A percentile compares a stretch with the other conserved stretches of the same genome.
phyloP scores from a whole-genome alignment of 768 basidiomycete genomes.

The Thelephora aurantiotincta region DNA sequence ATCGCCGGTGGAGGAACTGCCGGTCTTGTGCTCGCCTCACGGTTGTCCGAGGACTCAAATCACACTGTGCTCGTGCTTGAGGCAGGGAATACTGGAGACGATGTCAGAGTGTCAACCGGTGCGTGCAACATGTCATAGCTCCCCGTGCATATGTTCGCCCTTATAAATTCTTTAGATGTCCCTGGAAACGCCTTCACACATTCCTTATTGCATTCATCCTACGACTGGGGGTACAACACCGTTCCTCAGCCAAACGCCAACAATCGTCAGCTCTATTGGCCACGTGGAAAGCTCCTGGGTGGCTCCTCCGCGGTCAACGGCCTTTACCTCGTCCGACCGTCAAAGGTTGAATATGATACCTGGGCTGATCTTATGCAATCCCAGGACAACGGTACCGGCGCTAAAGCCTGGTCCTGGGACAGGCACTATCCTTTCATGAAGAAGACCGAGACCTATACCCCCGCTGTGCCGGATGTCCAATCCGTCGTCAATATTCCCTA shows the following conservation, averaged over 20 bases:
- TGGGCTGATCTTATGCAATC: conserved; percentile 26
- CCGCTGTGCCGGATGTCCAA: conserved; percentile 28
- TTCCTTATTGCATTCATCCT: conserved; percentile 29
- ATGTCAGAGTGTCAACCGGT: conserved; percentile 8
- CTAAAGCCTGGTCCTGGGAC: conserved; percentile 31
- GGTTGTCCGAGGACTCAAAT: conserved; percentile 30
- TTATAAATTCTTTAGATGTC: conserved; percentile 20
- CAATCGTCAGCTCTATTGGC: conserved; percentile 35
- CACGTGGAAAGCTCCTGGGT: conserved; percentile 55
- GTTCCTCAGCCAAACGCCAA: conserved; percentile 29
- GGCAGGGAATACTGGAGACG: conserved; percentile 32
- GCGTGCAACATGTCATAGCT: too few species aligned
- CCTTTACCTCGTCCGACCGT: conserved; percentile 47
- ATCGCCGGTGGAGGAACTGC: conserved; percentile 21
- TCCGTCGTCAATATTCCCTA: conserved; percentile 29
- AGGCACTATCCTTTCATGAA: conserved; percentile 30
- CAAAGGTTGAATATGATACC: conserved; percentile 30
- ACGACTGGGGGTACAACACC: conserved; percentile 45
- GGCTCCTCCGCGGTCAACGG: conserved; percentile 61
- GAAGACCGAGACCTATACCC: conserved; percentile 40
- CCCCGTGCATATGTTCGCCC: too few species aligned
- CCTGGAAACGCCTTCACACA: conserved; percentile 39
- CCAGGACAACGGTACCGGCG: conserved; percentile 14
- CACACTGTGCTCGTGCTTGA: conserved; percentile 29
- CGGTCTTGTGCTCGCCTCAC: conserved; percentile 30